These are phyloP conservation scores for Gossypioides kirkii DNA, from an alignment of 345 rosid genomes.

Conservation along the genomic window DNA sequence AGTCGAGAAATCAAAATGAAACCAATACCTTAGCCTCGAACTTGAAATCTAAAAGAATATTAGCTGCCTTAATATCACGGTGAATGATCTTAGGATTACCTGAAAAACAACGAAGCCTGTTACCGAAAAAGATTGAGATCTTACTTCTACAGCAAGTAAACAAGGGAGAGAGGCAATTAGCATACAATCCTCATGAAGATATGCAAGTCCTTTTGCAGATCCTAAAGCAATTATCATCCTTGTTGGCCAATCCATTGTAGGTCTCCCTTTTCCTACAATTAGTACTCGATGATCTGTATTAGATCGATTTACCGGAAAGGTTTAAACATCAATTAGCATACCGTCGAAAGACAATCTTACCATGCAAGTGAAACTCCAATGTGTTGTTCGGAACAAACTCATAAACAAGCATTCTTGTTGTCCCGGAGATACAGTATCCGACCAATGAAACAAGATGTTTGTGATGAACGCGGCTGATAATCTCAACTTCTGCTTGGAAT, in stretches of 20 bases:
- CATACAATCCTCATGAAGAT: slow-evolving; percentile 96
- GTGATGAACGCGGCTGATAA: slow-evolving; percentile 46
- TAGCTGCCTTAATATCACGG: slow-evolving; percentile 84
- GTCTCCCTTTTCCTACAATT: slow-evolving; percentile 51
- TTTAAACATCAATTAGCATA: neutral
- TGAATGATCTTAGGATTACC: slow-evolving; percentile 92
- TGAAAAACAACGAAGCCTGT: slow-evolving; percentile 15
- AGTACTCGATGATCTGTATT: neutral
- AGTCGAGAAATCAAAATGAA: neutral
- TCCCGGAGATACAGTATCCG: slow-evolving; percentile 40
- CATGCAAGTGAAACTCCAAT: slow-evolving; percentile 43
- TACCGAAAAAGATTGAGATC: neutral
- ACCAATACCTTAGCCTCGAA: slow-evolving; percentile 66
- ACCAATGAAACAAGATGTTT: slow-evolving; percentile 43
- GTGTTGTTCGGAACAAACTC: slow-evolving; percentile 51
- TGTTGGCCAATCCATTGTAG: slow-evolving; percentile 63
- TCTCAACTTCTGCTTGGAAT: slow-evolving; percentile 29
- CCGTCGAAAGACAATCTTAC: slow-evolving; percentile 17
- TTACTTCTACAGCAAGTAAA: neutral
- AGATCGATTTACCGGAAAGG: neutral
- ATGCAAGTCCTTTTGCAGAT: slow-evolving; percentile 90
- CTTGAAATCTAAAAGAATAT: slow-evolving; percentile 70
- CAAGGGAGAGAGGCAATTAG: neutral
- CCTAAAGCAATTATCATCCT: slow-evolving; percentile 85
- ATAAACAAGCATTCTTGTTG: slow-evolving; percentile 42